Evolutionary conservation across 345 rosid genomes (phyloP).

Genomic region (Kandelia obovata): DNA sequence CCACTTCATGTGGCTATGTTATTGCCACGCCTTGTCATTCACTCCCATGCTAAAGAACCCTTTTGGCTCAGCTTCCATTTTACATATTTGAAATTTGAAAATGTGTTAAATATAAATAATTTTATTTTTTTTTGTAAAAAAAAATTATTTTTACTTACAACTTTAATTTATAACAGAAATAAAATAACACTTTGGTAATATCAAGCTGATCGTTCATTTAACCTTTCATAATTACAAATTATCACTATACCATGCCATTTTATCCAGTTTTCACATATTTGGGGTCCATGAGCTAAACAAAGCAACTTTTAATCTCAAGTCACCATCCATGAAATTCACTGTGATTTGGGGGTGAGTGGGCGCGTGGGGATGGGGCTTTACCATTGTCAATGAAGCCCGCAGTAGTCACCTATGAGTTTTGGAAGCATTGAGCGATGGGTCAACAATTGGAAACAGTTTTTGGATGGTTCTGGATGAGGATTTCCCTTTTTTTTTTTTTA

Average conservation of each 20-base stretch:
- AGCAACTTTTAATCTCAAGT: slow-evolving; percentile 1
- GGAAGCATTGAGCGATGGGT: slow-evolving; percentile 25
- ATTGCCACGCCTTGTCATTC: background rate
- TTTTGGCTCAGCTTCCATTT: background rate
- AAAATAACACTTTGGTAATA: too few relatives aligned
- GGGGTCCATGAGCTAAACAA: background rate
- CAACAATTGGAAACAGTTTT: slow-evolving; percentile 19
- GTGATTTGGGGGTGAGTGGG: slow-evolving; percentile 1
- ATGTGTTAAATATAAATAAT: too few relatives aligned
- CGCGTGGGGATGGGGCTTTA: slow-evolving; percentile 2
- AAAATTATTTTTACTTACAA: too few relatives aligned
- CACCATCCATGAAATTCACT: slow-evolving; percentile 28
- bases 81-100: too few relatives aligned
- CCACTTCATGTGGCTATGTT: background rate
- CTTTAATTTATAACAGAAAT: too few relatives aligned
- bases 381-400: slow-evolving; percentile 10
- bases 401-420: slow-evolving; percentile 12
- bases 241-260: too few relatives aligned
- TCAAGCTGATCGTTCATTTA: background rate
- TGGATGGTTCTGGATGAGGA: slow-evolving; percentile 12
- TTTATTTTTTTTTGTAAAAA: too few relatives aligned
- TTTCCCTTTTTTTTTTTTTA: background rate
- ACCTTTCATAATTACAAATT: background rate
- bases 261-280: background rate
- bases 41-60: too few relatives aligned